Evolutionary conservation across 2,329 filamentous ascomycete genomes (phyloP).

Genomic region (Aspergillus glaucus): DNA sequence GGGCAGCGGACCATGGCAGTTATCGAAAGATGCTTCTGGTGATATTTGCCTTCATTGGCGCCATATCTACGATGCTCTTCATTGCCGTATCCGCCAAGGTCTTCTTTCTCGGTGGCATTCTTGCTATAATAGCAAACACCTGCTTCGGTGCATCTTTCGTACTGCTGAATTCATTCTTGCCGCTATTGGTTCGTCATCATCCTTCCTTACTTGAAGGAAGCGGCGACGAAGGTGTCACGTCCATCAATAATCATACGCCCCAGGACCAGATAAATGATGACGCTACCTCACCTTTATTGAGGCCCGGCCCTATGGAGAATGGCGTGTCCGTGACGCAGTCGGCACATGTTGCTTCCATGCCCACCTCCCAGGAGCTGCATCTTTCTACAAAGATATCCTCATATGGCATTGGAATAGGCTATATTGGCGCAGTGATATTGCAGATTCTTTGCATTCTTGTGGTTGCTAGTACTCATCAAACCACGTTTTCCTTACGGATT

Average conservation of each 20-base stretch:
- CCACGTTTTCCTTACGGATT: constrained; percentile 77
- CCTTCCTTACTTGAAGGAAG: constrained; percentile 44
- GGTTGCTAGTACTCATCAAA: constrained; percentile 65
- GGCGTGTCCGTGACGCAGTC: background rate
- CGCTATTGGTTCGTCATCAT: constrained; percentile 82
- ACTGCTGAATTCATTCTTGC: constrained; percentile 88
- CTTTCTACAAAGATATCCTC: constrained; percentile 88
- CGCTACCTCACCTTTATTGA: constrained; percentile 21
- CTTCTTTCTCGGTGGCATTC: constrained; percentile 73
- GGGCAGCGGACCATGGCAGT: constrained; percentile 86
- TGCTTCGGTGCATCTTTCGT: constrained; percentile 95
- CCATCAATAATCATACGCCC: constrained; percentile 6
- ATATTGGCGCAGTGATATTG: constrained; percentile 76
- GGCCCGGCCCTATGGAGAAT: constrained; percentile 3
- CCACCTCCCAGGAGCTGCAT: constrained; percentile 59
- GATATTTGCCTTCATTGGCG: constrained; percentile 75
- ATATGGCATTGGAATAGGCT: constrained; percentile 88
- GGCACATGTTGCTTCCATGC: background rate
- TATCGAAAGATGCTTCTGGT: constrained; percentile 86
- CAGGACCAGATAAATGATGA: constrained; percentile 7
- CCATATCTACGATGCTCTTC: constrained; percentile 80
- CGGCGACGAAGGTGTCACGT: constrained; percentile 4
- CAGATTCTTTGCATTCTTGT: constrained; percentile 76
- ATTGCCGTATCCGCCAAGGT: constrained; percentile 67
- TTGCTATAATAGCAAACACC: constrained; percentile 87